Conservation (phyloP, 139 green algal species). For the Chlorella sp. region DNA sequence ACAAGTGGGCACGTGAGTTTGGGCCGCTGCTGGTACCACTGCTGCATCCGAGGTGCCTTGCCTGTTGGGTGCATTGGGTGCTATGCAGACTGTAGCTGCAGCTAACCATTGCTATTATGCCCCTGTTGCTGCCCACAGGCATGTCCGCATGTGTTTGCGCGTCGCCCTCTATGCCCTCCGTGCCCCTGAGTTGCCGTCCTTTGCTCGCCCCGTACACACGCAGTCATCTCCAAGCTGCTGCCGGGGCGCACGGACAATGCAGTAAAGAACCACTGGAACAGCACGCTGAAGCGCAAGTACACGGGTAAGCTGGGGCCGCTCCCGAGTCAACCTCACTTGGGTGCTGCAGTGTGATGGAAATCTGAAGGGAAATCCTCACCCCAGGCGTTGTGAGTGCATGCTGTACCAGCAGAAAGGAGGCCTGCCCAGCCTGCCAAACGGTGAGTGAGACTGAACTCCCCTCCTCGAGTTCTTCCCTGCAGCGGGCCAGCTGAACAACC, state of each 20-base stretch:
- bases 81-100: neutral
- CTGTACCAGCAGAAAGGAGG: too few species aligned
- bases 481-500: constrained; percentile 39
- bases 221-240: constrained; percentile 82
- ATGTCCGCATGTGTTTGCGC: too few species aligned
- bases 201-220: neutral
- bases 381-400: too few species aligned
- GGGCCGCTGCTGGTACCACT: neutral
- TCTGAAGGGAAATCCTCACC: too few species aligned
- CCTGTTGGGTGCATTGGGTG: too few species aligned
- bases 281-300: constrained; percentile 72
- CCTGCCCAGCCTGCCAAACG: too few species aligned
- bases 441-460: neutral
- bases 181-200: too few species aligned
- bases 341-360: neutral
- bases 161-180: neutral
- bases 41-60: too few species aligned
- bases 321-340: neutral
- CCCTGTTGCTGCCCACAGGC: too few species aligned
- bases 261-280: constrained; percentile 89
- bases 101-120: neutral
- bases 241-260: constrained; percentile 83
- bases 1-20: constrained; percentile 71
- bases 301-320: neutral
- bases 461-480: neutral